Evolutionary conservation across 805 yeast species (phyloP).

Genomic region (Cyberlindnera suaveolens): DNA sequence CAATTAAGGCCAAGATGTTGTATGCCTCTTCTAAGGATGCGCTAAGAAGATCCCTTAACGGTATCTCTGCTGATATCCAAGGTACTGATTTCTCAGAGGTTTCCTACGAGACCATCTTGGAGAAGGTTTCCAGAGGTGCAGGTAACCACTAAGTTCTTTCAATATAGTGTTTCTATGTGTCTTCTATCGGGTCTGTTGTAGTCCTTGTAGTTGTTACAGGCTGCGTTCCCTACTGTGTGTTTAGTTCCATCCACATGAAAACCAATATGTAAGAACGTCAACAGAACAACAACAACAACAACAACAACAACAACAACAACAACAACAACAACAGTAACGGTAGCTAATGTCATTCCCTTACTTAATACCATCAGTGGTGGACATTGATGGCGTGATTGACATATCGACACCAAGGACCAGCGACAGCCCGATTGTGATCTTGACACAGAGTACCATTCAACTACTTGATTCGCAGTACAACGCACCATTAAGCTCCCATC

Average conservation of each 20-base stretch:
- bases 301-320: too few species aligned
- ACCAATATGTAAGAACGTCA: too few species aligned
- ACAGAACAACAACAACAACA: too few species aligned
- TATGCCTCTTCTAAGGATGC: slow-evolving; percentile 99
- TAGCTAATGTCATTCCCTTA: too few species aligned
- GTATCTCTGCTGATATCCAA: slow-evolving; percentile 90
- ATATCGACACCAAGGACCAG: neutral
- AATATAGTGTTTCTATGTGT: too few species aligned
- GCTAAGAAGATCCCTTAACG: slow-evolving; percentile 93
- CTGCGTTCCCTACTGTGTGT: too few species aligned
- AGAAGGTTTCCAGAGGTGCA: slow-evolving; percentile 58
- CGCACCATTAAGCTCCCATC: slow-evolving; percentile 29
- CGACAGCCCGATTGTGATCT: slow-evolving; percentile 9
- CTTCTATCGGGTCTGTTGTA: too few species aligned
- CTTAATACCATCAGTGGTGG: too few species aligned
- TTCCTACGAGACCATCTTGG: slow-evolving; percentile 87
- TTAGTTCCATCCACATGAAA: too few species aligned
- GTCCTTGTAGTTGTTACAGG: too few species aligned
- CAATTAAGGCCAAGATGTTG: slow-evolving; percentile 93
- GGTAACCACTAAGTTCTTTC: slow-evolving; percentile 9
- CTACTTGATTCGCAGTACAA: slow-evolving; percentile 29
- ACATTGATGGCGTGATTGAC: neutral
- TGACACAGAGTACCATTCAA: slow-evolving; percentile 27
- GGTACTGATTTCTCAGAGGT: slow-evolving; percentile 98
- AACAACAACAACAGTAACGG: too few species aligned